Evolutionary conservation across 192 early-diverging fungal genomes (phyloP), one percentile per base, ranked within the genome.

Genomic region (Spizellomyces sp.): DNA sequence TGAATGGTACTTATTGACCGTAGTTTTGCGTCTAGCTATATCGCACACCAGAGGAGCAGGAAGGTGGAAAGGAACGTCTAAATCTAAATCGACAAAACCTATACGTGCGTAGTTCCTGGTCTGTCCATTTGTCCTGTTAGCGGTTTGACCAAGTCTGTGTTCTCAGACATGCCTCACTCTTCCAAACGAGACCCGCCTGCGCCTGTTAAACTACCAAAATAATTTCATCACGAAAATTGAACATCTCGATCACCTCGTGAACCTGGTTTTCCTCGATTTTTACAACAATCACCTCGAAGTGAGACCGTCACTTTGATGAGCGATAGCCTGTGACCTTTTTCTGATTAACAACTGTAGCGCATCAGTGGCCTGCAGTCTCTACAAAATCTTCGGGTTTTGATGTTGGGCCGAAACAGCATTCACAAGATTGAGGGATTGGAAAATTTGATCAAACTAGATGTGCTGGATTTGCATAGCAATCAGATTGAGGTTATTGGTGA

Each of bases 391-490:
- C 69, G 81, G n/a, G 83, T 84, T 19, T 67, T 86, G 5, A 84
- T 86, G 81, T 78, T 86, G 17, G 85, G 85, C 6, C 64, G 76
- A 10, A 86, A 86, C 69, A 70, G 64, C 44, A 83, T 86, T 2
- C 10, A 55, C n/a, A 64, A 64, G 45, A 78, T 86, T 12, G 67
- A 80, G 55, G 72, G 69, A 2, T 59, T 86, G 41, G 74, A 75
- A 8, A 58, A 9, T 41, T 54, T 79, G 3, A 43, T 42, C 19
- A 79, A 78, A 69, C 66, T 86, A 44, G 85, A 86, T 66, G 80
- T 85, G 1, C 78, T 86, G 2, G 85, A 86, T 69, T 60, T 86
- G 45, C 85, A 86, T 62, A 61, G 60, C 8, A 86, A 86, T 58
- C 73, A 69, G 60, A 85, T 86, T 9, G 50, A 66, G 9, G 70